These are phyloP conservation scores for Globisporangium middletonii DNA, from an alignment of 352 stramenopile genomes.

Conservation along the genomic window DNA sequence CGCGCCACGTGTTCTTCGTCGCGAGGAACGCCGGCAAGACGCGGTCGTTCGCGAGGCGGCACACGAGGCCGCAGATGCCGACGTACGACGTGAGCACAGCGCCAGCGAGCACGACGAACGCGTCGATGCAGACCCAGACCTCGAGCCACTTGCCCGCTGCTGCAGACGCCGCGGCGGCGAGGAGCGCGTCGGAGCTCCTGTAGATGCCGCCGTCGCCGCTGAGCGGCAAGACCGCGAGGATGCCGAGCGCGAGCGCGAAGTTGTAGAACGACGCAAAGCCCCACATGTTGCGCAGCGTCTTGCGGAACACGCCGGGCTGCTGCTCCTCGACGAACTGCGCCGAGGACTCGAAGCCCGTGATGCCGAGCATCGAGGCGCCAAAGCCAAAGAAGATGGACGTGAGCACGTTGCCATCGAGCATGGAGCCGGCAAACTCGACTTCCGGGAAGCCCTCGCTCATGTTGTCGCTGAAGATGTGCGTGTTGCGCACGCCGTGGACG, in stretches of 20 bases:
- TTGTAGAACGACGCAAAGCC: slow-evolving; percentile 80
- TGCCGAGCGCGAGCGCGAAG: slow-evolving; percentile 50
- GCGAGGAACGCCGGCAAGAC: slow-evolving; percentile 49
- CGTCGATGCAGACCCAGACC: slow-evolving; percentile 62
- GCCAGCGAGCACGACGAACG: slow-evolving; percentile 84
- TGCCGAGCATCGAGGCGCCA: slow-evolving; percentile 75
- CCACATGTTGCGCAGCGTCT: slow-evolving; percentile 80
- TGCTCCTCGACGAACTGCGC: slow-evolving; percentile 88
- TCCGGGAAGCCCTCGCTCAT: slow-evolving; percentile 40
- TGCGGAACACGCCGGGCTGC: slow-evolving; percentile 11
- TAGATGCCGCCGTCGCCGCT: too few species aligned
- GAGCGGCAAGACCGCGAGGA: slow-evolving; percentile 70
- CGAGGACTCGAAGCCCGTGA: slow-evolving; percentile 86
- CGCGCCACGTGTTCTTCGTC: slow-evolving; percentile 48
- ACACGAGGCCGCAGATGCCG: slow-evolving; percentile 67
- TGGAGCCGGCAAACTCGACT: slow-evolving; percentile 45
- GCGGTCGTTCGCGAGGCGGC: slow-evolving; percentile 64
- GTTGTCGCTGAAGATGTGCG: slow-evolving; percentile 58
- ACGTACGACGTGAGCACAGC: slow-evolving; percentile 83
- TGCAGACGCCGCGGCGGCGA: slow-evolving; percentile 19
- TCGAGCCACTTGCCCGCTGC: slow-evolving; percentile 33
- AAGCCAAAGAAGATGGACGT: slow-evolving; percentile 72
- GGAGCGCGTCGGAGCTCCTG: slow-evolving; percentile 21
- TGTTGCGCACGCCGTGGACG: slow-evolving; percentile 50
- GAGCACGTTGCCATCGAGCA: slow-evolving; percentile 31